Evolutionary conservation across 1,284 basidiomycete genomes (phyloP), one percentile per base, ranked within the genome.

Genomic region (Cryptococcus sp.): DNA sequence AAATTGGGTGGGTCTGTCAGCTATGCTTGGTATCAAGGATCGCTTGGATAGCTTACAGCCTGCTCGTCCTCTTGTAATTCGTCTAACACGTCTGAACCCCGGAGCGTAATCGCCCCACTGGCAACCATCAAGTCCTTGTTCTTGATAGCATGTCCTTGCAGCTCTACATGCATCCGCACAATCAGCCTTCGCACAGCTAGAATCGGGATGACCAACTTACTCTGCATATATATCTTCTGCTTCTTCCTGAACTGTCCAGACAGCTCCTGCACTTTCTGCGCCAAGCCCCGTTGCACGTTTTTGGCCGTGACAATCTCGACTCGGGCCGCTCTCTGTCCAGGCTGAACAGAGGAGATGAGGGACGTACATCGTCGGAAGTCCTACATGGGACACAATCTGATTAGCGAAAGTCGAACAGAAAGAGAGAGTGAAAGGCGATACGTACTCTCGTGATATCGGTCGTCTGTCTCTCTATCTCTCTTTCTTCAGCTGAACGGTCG

Each of bases 211-310:
- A 58, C 4, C 52, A 57, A 85, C 94, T 81, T 72, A 95, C 94
- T 92, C 79, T 95, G 90, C 86, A 99, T 89, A 79, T 99, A 99
- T 35, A 94, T 88, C 56, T 91, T 86, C 79, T 99, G 96, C 81
- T 96, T 97, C 82, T 95, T 97, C 60, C 96, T 85, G 75, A 99
- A 99, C n/a, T 87, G 82, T 20, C 88, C 89, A 69, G 91, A 94
- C 50, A 94, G 82, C 67, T 93, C 91, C 81, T 99, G 96, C 11
- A 98, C 87, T 73, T 93, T 90, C 23, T 91, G 92, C 20, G 96
- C 96, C 41, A 99, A 85, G 13, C 89, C 94, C 35, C 93, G 87
- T 78, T 99, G 95, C n/a, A 97, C 92, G 73, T 99, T 99, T 80
- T 91, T 88, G 45, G 90, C 89, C 1, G 93, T 87, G 52, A 89